phyloP scores from a whole-genome alignment of 2,329 filamentous ascomycete species.

The Cytospora chrysosperma region DNA sequence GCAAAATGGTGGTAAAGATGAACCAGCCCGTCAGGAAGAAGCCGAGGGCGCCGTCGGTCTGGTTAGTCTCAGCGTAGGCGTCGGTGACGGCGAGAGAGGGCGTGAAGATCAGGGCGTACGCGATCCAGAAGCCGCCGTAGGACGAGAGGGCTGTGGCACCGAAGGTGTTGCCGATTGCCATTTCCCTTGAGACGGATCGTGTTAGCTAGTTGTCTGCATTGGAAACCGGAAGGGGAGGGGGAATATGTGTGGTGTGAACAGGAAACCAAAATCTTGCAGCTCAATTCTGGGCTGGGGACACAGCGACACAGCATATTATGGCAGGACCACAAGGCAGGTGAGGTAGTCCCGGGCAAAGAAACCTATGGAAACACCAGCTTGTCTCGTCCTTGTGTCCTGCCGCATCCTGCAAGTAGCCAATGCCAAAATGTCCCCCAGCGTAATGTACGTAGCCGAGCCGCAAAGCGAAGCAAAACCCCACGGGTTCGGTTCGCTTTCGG shows the following conservation, averaged over 20 bases:
- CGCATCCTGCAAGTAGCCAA: neutral
- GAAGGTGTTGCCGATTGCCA: slow-evolving; percentile 85
- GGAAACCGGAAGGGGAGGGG: too few relatives aligned
- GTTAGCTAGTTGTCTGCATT: slow-evolving; percentile 1
- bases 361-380: neutral
- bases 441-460: neutral
- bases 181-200: slow-evolving; percentile 60
- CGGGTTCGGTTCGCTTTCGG: neutral
- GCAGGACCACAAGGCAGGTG: neutral
- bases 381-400: neutral
- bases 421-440: neutral
- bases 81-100: slow-evolving; percentile 47
- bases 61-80: slow-evolving; percentile 47
- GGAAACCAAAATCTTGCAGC: neutral
- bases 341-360: neutral
- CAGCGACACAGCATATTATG: neutral
- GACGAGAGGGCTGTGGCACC: slow-evolving; percentile 79
- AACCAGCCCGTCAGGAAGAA: slow-evolving; percentile 80
- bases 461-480: neutral
- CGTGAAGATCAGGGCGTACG: slow-evolving; percentile 70
- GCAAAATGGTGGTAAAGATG: slow-evolving; percentile 76
- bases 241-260: neutral
- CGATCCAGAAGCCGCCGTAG: slow-evolving; percentile 83
- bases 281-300: neutral
- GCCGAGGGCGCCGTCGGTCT: slow-evolving; percentile 62